phyloP scores from a whole-genome alignment of 1,284 basidiomycete genomes.

The Omphalotus olearius region DNA sequence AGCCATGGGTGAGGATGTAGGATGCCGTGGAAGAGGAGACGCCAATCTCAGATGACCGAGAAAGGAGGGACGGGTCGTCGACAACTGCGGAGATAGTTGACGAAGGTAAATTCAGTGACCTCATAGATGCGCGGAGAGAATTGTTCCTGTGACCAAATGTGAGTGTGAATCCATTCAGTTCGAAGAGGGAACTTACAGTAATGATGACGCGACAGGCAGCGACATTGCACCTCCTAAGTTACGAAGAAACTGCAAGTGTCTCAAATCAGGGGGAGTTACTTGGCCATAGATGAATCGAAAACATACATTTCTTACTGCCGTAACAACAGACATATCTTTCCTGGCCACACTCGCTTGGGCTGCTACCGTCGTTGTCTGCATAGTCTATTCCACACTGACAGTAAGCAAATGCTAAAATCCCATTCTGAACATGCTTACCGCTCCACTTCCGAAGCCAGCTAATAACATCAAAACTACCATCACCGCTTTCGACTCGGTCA shows the following conservation, averaged over 20 bases:
- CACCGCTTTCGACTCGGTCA: conserved; percentile 42
- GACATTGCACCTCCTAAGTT: conserved; percentile 60
- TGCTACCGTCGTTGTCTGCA: conserved; percentile 64
- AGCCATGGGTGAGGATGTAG: conserved; percentile 45
- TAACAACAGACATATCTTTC: conserved; percentile 68
- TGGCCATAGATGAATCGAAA: conserved; percentile 20
- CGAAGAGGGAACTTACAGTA: conserved; percentile 35
- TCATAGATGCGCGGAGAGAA: conserved; percentile 40
- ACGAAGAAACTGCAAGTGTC: conserved; percentile 51
- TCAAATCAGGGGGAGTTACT: background rate
- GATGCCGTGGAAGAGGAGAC: conserved; percentile 24
- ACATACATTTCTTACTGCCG: conserved; percentile 61
- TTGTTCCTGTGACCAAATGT: conserved; percentile 43
- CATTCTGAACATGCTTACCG: conserved; percentile 29
- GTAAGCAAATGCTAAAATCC: background rate
- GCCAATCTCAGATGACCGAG: conserved; percentile 26
- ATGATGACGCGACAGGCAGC: conserved; percentile 56
- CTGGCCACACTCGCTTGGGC: conserved; percentile 66
- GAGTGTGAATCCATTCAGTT: background rate
- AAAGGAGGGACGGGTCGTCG: conserved; percentile 45
- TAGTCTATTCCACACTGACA: conserved; percentile 32
- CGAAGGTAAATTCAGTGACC: conserved; percentile 29
- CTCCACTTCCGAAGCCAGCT: conserved; percentile 65
- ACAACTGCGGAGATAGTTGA: conserved; percentile 37
- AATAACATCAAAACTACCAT: conserved; percentile 69